Evolutionary conservation across 2,329 filamentous ascomycete species (phyloP), one percentile per base, ranked within the genome.

Genomic region (Diaporthe sp.): DNA sequence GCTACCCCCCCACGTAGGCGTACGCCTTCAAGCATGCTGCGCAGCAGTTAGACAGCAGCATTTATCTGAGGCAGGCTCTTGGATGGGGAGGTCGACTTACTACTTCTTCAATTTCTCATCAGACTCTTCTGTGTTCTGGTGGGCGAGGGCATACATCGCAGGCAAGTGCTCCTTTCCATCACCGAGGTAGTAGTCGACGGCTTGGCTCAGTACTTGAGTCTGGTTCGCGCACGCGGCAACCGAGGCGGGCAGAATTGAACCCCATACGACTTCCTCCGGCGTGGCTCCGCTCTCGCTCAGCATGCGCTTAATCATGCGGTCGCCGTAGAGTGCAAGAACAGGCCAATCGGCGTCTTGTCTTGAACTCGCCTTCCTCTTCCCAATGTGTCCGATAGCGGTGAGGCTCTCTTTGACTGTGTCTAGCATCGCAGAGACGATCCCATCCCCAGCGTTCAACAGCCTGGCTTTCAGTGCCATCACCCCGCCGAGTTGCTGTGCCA

Each of bases 171-270:
- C 73, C 76, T 84, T 82, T 78, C 88, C 86, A 74, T 87, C 82
- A 68, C 84, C 84, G 13, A 92, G 85, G 79, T 91, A 92, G 82
- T 88, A 92, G 77, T 92, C 90, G 66, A 92, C 82, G 52, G 89
- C 85, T 81, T 91, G 88, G 1, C 87, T 85, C 77, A 92, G 89
- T 75, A 90, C 83, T 77, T 90, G 87, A 12, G 87, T 87, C 80
- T 92, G 90, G 78, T 89, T 91, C 13, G 90, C 89, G 2, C 90
- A 86, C 79, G 90, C 88, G 1, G 88, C 87, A 30, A 86, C 85
- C 12, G 89, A 87, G 2, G 89, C 88, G 2, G 90, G 90, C 77
- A 92, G 80, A 60, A 91, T 87, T 76, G 89, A 87, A 8, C 86
- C 86, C 85, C 86, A 91, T 10, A 90, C 88, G 50, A 90, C 86